A percentile compares a stretch with the other conserved stretches of the same genome.
Evolutionary conservation across 176 grass and related monocot species (phyloP).

Genomic region (Zea mays): DNA sequence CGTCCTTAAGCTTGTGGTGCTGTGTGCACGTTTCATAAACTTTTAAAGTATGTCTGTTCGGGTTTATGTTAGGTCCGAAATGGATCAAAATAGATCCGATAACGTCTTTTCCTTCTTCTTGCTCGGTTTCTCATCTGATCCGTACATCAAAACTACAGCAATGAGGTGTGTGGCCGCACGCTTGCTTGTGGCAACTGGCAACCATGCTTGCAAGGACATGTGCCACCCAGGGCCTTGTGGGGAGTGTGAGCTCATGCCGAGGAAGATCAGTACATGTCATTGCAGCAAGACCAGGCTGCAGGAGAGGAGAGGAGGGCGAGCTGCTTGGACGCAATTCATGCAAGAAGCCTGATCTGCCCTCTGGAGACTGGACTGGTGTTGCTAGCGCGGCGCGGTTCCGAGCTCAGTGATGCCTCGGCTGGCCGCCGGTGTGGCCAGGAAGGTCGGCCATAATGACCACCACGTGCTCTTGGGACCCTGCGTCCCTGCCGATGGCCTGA

Average conservation of each 20-base stretch:
- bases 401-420: too few species aligned
- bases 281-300: slow-evolving; percentile 67
- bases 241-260: slow-evolving; percentile 61
- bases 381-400: background rate
- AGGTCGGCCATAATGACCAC: too few species aligned
- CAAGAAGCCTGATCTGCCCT: slow-evolving; percentile 56
- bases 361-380: slow-evolving; percentile 53
- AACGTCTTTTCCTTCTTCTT: too few species aligned
- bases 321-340: slow-evolving; percentile 80
- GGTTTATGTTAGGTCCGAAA: too few species aligned
- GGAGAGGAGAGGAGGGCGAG: slow-evolving; percentile 55
- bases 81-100: too few species aligned
- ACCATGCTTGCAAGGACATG: slow-evolving; percentile 61
- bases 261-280: slow-evolving; percentile 67
- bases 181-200: slow-evolving; percentile 53
- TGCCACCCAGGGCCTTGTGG: slow-evolving; percentile 80
- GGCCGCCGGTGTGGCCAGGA: too few species aligned
- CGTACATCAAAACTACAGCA: slow-evolving; percentile 1
- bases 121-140: too few species aligned
- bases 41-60: too few species aligned
- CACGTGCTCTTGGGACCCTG: too few species aligned
- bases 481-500: too few species aligned
- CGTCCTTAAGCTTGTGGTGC: too few species aligned
- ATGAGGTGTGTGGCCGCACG: slow-evolving; percentile 36
- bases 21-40: too few species aligned